Evolutionary conservation across 306 rosid genomes (phyloP).

Genomic region (Geum urbanum): DNA sequence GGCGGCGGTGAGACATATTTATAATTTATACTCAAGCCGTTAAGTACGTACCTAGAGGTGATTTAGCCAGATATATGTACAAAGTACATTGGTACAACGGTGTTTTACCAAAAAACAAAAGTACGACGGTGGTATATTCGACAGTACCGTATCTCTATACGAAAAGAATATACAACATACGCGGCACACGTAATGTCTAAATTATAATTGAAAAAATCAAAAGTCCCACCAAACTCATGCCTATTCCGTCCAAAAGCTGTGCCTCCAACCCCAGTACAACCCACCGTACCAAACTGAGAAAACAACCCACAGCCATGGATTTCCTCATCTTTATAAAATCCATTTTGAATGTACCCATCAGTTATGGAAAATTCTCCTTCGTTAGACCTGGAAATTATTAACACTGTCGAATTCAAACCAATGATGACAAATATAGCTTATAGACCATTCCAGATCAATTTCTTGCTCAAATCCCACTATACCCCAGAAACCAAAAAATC

Average conservation of each 20-base stretch:
- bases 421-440: no score
- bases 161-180: background rate
- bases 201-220: background rate
- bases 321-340: background rate
- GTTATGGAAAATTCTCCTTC: background rate
- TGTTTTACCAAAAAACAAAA: no score
- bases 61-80: no score
- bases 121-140: no score
- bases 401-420: background rate
- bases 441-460: no score
- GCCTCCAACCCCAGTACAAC: background rate
- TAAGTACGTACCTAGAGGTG: no score
- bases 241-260: background rate
- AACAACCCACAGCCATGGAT: background rate
- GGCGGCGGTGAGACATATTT: no score
- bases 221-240: background rate
- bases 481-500: background rate
- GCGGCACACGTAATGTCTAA: background rate
- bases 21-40: no score
- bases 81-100: no score
- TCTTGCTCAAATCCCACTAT: background rate
- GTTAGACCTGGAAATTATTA: background rate
- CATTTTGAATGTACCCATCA: background rate
- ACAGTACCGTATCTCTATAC: background rate
- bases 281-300: conserved; percentile 6